Conservation (phyloP, 805 yeast genomes). For the Zygosaccharomyces lentus region DNA sequence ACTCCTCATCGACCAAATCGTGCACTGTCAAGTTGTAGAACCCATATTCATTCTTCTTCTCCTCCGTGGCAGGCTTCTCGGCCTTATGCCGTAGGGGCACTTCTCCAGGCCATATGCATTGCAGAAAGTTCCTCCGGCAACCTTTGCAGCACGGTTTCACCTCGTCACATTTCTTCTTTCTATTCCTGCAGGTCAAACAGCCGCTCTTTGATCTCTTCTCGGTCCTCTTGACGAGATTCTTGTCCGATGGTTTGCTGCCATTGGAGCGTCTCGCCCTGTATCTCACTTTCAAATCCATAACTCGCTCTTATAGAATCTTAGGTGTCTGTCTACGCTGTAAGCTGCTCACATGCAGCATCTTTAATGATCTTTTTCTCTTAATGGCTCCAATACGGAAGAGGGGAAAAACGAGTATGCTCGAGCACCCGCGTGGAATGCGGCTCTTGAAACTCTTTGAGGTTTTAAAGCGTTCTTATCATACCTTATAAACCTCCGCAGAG, state of each 20-base stretch:
- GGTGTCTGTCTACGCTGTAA: background rate
- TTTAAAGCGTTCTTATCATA: too few species aligned
- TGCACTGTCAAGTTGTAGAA: slow-evolving; percentile 8
- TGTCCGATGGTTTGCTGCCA: background rate
- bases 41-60: background rate
- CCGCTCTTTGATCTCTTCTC: slow-evolving; percentile 62
- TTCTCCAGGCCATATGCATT: slow-evolving; percentile 62
- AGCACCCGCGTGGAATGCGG: background rate
- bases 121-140: slow-evolving; percentile 58
- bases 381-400: background rate
- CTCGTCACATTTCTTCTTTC: slow-evolving; percentile 79
- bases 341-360: background rate
- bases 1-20: slow-evolving; percentile 1
- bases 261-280: slow-evolving; percentile 8
- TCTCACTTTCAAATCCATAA: slow-evolving; percentile 4
- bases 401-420: background rate
- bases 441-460: background rate
- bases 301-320: background rate
- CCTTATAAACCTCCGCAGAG: background rate
- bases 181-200: slow-evolving; percentile 69
- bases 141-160: slow-evolving; percentile 61
- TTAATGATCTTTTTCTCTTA: background rate
- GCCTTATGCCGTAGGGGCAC: background rate
- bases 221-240: slow-evolving; percentile 12
- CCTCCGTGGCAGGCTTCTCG: background rate